A percentile compares a stretch with the other conserved stretches of the same genome.
phyloP scores from a whole-genome alignment of 495 filamentous ascomycete species.

The Immersiella caudata region DNA sequence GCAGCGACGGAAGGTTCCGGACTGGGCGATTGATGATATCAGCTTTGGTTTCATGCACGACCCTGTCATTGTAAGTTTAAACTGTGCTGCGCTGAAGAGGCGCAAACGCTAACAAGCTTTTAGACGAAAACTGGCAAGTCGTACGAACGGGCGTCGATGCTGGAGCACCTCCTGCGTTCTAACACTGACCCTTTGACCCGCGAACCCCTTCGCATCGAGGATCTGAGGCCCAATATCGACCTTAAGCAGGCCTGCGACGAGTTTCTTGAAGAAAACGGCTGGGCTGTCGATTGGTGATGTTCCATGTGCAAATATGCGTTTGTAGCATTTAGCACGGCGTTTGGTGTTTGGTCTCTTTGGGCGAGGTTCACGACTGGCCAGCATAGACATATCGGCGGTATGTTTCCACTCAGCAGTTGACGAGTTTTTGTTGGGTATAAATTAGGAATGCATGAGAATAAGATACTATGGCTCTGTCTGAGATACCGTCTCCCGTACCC shows the following conservation, averaged over 20 bases:
- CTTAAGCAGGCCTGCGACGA: slow-evolving; percentile 82
- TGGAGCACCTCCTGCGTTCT: slow-evolving; percentile 78
- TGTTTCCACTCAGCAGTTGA: not conserved
- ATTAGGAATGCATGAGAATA: not conserved
- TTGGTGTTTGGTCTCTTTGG: not conserved
- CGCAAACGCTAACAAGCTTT: slow-evolving; percentile 1
- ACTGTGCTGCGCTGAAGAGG: slow-evolving; percentile 12
- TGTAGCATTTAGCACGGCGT: slow-evolving; percentile 15
- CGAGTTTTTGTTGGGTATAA: not conserved
- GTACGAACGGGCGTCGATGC: slow-evolving; percentile 86
- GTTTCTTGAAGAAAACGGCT: slow-evolving; percentile 85
- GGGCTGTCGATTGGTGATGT: slow-evolving; percentile 87
- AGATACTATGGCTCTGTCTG: too few relatives aligned
- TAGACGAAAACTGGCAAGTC: slow-evolving; percentile 82
- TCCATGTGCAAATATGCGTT: not conserved
- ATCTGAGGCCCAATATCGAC: slow-evolving; percentile 82
- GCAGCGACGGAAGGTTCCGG: slow-evolving; percentile 71
- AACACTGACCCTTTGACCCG: slow-evolving; percentile 82
- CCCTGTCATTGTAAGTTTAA: slow-evolving; percentile 68
- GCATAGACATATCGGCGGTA: not conserved
- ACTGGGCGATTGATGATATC: slow-evolving; percentile 87
- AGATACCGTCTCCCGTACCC: not conserved
- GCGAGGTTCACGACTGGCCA: not conserved
- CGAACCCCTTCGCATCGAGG: slow-evolving; percentile 65
- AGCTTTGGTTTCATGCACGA: slow-evolving; percentile 93